Conservation (phyloP, 139 green algal species). For the Tetratostichococcus sp. region DNA sequence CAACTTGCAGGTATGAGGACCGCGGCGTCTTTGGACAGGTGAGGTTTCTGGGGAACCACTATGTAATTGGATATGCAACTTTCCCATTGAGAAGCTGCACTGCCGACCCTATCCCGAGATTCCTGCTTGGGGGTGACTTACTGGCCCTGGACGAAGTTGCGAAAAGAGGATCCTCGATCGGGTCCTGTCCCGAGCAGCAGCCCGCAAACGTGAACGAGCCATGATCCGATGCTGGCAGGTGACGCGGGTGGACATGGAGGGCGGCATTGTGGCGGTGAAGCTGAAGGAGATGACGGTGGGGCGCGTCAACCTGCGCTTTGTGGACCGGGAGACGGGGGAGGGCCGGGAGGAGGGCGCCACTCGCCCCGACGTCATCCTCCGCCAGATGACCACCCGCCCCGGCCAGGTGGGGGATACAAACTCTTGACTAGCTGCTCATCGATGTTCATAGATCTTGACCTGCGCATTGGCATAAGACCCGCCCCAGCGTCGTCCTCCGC, state of each 20-base stretch:
- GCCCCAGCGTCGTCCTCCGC: too few species aligned
- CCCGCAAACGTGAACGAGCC: too few species aligned
- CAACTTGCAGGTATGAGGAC: slow-evolving; percentile 67
- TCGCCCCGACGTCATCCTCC: slow-evolving; percentile 66
- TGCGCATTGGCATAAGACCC: too few species aligned
- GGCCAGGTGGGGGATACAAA: slow-evolving; percentile 36
- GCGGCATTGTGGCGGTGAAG: slow-evolving; percentile 36
- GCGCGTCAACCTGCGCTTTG: slow-evolving; percentile 64
- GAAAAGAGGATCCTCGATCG: too few species aligned
- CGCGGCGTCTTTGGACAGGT: slow-evolving; percentile 86
- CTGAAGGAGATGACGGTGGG: slow-evolving; percentile 74
- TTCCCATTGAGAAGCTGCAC: too few species aligned
- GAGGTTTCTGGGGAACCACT: neutral
- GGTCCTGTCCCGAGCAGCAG: too few species aligned
- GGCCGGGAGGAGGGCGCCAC: slow-evolving; percentile 65
- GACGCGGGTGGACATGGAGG: slow-evolving; percentile 48
- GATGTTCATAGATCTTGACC: too few species aligned
- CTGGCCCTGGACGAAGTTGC: too few species aligned
- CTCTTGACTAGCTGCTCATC: too few species aligned
- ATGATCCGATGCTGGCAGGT: slow-evolving; percentile 41
- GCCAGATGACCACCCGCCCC: slow-evolving; percentile 69
- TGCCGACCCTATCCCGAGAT: too few species aligned
- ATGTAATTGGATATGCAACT: too few species aligned
- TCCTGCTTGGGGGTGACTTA: too few species aligned
- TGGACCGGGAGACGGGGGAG: slow-evolving; percentile 74